A percentile compares a stretch with the other conserved stretches of the same genome.
phyloP scores from a whole-genome alignment of 768 basidiomycete species.

The Dentipellis sp. region DNA sequence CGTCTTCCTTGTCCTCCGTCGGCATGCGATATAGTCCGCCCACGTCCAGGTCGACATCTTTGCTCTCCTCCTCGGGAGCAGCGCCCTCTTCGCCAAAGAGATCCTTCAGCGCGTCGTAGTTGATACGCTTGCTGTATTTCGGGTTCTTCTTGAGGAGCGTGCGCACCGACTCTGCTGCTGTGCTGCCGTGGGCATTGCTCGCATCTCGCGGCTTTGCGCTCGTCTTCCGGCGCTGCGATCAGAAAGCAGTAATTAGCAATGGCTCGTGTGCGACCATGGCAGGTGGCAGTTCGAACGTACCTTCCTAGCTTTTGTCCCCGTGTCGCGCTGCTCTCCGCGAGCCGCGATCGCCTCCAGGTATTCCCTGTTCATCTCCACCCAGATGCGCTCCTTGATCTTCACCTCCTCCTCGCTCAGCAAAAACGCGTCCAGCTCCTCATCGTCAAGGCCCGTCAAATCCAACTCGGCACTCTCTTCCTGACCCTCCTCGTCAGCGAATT shows the following conservation, averaged over 20 bases:
- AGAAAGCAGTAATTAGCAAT: constrained; percentile 5
- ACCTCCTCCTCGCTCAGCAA: constrained; percentile 74
- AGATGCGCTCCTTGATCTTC: constrained; percentile 79
- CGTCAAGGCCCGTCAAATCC: constrained; percentile 73
- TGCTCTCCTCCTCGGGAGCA: neutral
- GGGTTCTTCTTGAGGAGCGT: constrained; percentile 78
- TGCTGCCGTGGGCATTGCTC: constrained; percentile 56
- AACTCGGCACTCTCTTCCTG: neutral
- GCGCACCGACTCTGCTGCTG: constrained; percentile 69
- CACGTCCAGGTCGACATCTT: constrained; percentile 37
- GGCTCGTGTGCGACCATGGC: constrained; percentile 22
- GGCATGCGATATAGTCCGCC: constrained; percentile 44
- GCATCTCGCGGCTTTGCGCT: constrained; percentile 62
- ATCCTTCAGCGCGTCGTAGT: constrained; percentile 81
- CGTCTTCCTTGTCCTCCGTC: constrained; percentile 31
- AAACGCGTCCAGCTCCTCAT: constrained; percentile 81
- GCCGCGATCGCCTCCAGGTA: constrained; percentile 85
- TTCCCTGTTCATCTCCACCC: constrained; percentile 90
- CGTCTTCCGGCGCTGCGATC: constrained; percentile 57
- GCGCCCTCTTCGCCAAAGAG: constrained; percentile 38
- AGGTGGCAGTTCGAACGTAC: constrained; percentile 36
- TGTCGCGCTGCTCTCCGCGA: constrained; percentile 47
- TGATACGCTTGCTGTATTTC: constrained; percentile 87
- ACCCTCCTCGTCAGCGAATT: neutral
- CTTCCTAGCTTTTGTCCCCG: constrained; percentile 58